Conservation (phyloP, 176 grass and related monocot species). For the Phragmites australis region DNA sequence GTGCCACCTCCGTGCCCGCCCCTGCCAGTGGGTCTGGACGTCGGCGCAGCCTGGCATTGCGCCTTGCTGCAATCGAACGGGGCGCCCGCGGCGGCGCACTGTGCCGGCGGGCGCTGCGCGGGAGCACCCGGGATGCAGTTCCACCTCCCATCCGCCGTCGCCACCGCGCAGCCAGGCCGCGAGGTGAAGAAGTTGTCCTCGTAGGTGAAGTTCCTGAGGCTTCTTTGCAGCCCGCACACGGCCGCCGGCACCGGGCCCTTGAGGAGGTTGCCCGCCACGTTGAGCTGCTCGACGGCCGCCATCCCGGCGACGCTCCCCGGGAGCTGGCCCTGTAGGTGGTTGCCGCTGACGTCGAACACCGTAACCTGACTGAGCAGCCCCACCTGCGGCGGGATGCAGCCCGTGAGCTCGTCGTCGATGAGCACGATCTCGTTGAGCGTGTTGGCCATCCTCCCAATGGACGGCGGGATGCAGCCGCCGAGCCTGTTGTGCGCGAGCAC, state of each 20-base stretch:
- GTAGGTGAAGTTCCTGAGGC: slow-evolving; percentile 55
- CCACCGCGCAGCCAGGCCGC: neutral
- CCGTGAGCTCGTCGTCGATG: slow-evolving; percentile 48
- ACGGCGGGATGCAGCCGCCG: slow-evolving; percentile 26
- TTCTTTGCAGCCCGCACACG: slow-evolving; percentile 20
- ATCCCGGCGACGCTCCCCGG: slow-evolving; percentile 1
- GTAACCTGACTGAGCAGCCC: slow-evolving; percentile 30
- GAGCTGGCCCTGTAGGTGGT: slow-evolving; percentile 43
- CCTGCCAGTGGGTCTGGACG: neutral
- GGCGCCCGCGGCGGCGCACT: slow-evolving; percentile 29
- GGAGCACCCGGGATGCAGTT: slow-evolving; percentile 54
- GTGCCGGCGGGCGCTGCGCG: slow-evolving; percentile 33
- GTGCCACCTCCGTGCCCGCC: neutral
- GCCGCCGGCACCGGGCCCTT: slow-evolving; percentile 15
- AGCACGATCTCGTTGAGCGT: slow-evolving; percentile 60
- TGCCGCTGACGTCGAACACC: slow-evolving; percentile 46
- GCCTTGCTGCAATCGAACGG: slow-evolving; percentile 48
- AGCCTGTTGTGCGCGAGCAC: slow-evolving; percentile 59
- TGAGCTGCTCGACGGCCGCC: slow-evolving; percentile 24
- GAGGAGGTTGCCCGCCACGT: slow-evolving; percentile 41
- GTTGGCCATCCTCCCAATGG: slow-evolving; percentile 31
- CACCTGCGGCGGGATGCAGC: slow-evolving; percentile 40
- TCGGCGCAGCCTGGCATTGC: slow-evolving; percentile 27
- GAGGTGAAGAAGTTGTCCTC: slow-evolving; percentile 49
- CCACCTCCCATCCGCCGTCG: slow-evolving; percentile 35